Percentiles rank a stretch among this genome's conserved stretches.
Evolutionary conservation across 805 yeast species (phyloP).

Genomic region (Kodamaea jinghongensis): DNA sequence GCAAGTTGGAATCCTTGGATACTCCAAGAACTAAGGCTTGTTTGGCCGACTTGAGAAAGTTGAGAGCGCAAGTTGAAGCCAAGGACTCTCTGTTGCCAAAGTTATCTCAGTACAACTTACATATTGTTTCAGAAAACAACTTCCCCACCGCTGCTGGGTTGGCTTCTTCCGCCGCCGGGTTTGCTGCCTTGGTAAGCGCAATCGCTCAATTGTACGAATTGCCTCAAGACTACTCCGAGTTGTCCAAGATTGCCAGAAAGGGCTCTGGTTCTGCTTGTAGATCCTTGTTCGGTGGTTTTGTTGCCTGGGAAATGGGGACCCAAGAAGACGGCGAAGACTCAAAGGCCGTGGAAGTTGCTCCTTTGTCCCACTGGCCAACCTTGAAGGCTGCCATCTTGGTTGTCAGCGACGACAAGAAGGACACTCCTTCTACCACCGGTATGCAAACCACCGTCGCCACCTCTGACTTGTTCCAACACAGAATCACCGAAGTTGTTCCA

Average conservation of each 20-base stretch:
- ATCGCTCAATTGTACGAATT: conserved; percentile 80
- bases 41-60: conserved; percentile 66
- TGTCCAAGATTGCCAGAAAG: conserved; percentile 92
- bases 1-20: conserved; percentile 69
- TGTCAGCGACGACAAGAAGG: conserved; percentile 90
- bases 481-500: conserved; percentile 84
- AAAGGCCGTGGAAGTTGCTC: conserved; percentile 88
- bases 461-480: conserved; percentile 77
- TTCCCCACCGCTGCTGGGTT: conserved; percentile 99
- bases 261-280: conserved; percentile 99
- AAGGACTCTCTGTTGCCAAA: conserved; percentile 54
- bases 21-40: conserved; percentile 69
- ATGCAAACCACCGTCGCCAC: conserved; percentile 95
- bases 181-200: conserved; percentile 92
- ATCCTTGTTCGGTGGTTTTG: conserved; percentile 95
- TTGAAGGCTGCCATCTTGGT: conserved; percentile 90
- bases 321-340: conserved; percentile 82
- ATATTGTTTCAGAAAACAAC: conserved; percentile 89
- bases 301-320: conserved; percentile 98
- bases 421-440: conserved; percentile 90
- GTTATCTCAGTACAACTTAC: conserved; percentile 63
- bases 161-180: conserved; percentile 98
- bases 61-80: conserved; percentile 62
- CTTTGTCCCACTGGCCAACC: conserved; percentile 82
- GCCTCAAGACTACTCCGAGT: conserved; percentile 80